These are phyloP conservation scores for Agrocybe praecox DNA, from an alignment of 768 basidiomycete genomes.

Conservation along the genomic window DNA sequence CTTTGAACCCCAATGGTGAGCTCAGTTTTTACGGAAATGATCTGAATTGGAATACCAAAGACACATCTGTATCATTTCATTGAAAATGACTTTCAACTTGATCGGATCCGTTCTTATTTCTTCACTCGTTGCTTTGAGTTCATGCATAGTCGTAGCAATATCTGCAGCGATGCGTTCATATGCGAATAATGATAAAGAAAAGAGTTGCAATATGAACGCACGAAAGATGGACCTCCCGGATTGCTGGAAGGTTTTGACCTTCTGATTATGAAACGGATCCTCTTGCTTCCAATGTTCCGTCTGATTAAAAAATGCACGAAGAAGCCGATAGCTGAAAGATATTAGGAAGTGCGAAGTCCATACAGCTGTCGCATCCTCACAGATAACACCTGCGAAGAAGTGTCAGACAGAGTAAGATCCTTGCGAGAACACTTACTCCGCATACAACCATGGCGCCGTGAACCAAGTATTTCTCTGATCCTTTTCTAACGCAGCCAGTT, in stretches of 20 bases:
- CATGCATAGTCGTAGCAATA: constrained; percentile 72
- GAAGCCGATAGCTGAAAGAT: constrained; percentile 70
- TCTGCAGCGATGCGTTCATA: constrained; percentile 41
- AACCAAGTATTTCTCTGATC: constrained; percentile 77
- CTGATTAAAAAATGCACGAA: constrained; percentile 72
- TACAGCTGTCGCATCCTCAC: constrained; percentile 36
- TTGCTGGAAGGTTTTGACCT: constrained; percentile 78
- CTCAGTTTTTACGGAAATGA: neutral
- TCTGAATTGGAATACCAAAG: constrained; percentile 61
- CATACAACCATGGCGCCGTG: constrained; percentile 93
- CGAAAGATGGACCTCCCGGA: constrained; percentile 79
- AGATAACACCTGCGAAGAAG: constrained; percentile 62
- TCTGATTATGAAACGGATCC: constrained; percentile 85
- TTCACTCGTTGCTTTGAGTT: constrained; percentile 45
- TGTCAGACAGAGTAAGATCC: neutral
- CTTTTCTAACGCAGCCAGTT: constrained; percentile 55
- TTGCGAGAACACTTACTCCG: constrained; percentile 64
- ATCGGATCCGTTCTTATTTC: constrained; percentile 45
- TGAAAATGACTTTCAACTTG: constrained; percentile 67
- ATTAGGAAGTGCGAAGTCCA: neutral
- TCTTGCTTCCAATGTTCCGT: constrained; percentile 71
- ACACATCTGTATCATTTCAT: constrained; percentile 89
- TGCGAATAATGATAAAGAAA: neutral
- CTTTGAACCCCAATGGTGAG: constrained; percentile 35
- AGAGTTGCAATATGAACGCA: constrained; percentile 35